phyloP scores from a whole-genome alignment of 805 yeast species.

The Candida hungchunana region DNA sequence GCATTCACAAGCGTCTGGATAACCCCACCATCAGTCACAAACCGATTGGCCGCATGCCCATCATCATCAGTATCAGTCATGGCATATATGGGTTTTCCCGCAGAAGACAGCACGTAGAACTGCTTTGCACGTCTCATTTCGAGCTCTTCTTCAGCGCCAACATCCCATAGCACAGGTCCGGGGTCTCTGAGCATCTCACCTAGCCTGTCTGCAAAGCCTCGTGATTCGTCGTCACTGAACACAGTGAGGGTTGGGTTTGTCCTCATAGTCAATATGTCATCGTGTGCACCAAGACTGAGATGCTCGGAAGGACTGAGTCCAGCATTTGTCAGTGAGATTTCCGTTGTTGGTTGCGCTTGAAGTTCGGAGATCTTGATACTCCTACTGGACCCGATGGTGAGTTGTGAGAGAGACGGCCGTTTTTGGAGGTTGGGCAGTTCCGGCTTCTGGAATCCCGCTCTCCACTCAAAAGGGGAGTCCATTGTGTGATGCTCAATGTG shows the following conservation, averaged over 20 bases:
- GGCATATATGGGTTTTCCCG: slow-evolving; percentile 87
- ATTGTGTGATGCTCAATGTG: no score
- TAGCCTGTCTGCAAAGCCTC: slow-evolving; percentile 16
- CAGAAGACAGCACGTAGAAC: slow-evolving; percentile 71
- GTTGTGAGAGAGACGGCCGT: slow-evolving; percentile 22
- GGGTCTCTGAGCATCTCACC: slow-evolving; percentile 26
- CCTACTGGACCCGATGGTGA: slow-evolving; percentile 16
- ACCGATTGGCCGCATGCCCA: slow-evolving; percentile 32
- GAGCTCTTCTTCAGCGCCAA: slow-evolving; percentile 14
- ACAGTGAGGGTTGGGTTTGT: slow-evolving; percentile 29
- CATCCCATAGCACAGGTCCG: slow-evolving; percentile 12
- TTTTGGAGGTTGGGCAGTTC: no score
- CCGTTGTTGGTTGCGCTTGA: slow-evolving; percentile 32
- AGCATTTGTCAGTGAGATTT: slow-evolving; percentile 24
- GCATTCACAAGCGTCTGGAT: slow-evolving; percentile 75
- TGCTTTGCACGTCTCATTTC: slow-evolving; percentile 43
- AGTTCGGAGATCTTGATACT: slow-evolving; percentile 19
- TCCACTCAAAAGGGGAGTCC: no score
- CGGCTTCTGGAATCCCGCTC: no score
- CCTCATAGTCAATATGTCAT: slow-evolving; percentile 21
- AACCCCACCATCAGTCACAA: slow-evolving; percentile 71
- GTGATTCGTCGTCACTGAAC: slow-evolving; percentile 23
- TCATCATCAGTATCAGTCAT: slow-evolving; percentile 44
- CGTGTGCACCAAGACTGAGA: not conserved
- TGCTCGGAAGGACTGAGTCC: slow-evolving; percentile 1